phyloP scores from a whole-genome alignment of 768 basidiomycete genomes.

The Nidularia sp. region DNA sequence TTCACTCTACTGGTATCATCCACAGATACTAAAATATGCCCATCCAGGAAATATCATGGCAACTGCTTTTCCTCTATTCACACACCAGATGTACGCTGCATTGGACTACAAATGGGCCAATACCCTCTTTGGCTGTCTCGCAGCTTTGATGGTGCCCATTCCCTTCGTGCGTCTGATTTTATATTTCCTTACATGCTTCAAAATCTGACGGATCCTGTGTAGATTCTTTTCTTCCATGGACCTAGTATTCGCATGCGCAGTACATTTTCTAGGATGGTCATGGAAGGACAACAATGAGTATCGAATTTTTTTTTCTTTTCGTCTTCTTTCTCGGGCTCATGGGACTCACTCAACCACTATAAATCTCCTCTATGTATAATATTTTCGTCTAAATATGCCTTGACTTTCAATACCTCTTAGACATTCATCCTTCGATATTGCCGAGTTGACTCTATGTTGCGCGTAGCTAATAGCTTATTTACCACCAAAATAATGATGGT shows the following conservation, averaged over 20 bases:
- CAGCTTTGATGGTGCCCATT: conserved; percentile 52
- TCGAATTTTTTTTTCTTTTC: too few species aligned
- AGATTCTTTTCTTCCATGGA: conserved; percentile 41
- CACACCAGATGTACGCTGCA: conserved; percentile 49
- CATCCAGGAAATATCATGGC: conserved; percentile 43
- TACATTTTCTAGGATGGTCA: conserved; percentile 33
- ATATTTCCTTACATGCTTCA: background rate
- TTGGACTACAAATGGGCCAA: conserved; percentile 61
- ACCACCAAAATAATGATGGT: too few species aligned
- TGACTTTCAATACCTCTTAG: too few species aligned
- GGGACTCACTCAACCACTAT: too few species aligned
- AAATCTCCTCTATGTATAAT: too few species aligned
- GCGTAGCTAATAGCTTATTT: too few species aligned
- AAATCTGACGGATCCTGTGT: background rate
- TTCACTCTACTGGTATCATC: background rate
- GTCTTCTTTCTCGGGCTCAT: too few species aligned
- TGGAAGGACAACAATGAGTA: conserved; percentile 11
- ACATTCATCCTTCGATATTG: too few species aligned
- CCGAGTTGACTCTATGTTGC: too few species aligned
- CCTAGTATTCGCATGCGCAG: conserved; percentile 34
- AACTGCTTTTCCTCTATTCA: conserved; percentile 60
- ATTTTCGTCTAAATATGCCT: too few species aligned
- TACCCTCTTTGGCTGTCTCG: conserved; percentile 51
- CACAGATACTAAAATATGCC: background rate
- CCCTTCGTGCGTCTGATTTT: conserved; percentile 40